Conservation (phyloP, 2,329 filamentous ascomycete genomes). For the Nannizziopsis arthrosporioides region DNA sequence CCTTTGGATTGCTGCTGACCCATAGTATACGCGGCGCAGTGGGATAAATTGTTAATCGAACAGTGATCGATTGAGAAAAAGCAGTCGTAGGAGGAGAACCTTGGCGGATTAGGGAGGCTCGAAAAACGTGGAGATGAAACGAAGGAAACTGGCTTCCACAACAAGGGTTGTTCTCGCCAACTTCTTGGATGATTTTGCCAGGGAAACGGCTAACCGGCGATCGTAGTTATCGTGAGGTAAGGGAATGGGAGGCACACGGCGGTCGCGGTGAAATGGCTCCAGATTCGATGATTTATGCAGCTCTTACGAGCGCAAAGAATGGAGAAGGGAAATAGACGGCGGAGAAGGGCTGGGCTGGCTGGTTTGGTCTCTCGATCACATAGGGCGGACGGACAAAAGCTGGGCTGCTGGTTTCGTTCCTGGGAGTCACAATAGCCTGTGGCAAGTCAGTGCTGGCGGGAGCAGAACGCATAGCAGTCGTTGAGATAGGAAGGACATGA, state of each 20-base stretch:
- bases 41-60: not conserved
- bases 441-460: not conserved
- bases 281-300: conserved; percentile 14
- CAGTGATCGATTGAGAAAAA: not conserved
- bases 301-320: conserved; percentile 8
- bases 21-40: conserved; percentile 27
- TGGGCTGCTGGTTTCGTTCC: too few relatives aligned
- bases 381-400: not conserved
- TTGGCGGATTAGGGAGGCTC: conserved; percentile 14
- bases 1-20: conserved; percentile 43
- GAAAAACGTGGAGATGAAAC: conserved; percentile 17
- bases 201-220: conserved; percentile 10
- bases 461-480: not conserved
- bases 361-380: conserved; percentile 1
- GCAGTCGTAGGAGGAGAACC: not conserved
- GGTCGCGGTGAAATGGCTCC: conserved; percentile 12
- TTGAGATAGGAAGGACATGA: not conserved
- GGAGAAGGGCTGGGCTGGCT: not conserved
- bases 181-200: conserved; percentile 11
- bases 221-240: conserved; percentile 14
- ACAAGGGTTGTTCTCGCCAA: conserved; percentile 13
- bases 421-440: not conserved
- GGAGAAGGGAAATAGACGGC: not conserved
- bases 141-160: conserved; percentile 16
- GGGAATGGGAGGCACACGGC: conserved; percentile 7